These are phyloP conservation scores for Lentinula sp. DNA, from an alignment of 768 basidiomycete genomes.

Conservation along the genomic window DNA sequence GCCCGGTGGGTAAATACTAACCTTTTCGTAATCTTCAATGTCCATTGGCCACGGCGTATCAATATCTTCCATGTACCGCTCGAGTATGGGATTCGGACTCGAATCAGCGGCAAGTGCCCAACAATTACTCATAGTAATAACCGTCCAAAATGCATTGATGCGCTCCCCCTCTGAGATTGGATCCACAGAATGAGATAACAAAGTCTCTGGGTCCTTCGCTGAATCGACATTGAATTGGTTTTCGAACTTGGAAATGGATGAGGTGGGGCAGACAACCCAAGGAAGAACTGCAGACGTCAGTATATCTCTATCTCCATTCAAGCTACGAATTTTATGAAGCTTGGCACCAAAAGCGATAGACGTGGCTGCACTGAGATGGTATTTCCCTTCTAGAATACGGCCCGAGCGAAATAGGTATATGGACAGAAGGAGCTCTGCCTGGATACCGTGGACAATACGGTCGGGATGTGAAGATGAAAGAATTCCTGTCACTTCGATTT, in stretches of 20 bases:
- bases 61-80: not conserved
- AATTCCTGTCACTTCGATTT: slow-evolving; percentile 22
- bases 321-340: slow-evolving; percentile 26
- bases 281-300: not conserved
- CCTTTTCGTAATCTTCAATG: slow-evolving; percentile 3
- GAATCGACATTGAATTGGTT: slow-evolving; percentile 24
- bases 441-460: slow-evolving; percentile 26
- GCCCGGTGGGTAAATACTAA: not conserved
- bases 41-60: slow-evolving; percentile 9
- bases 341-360: slow-evolving; percentile 18
- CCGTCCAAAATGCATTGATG: slow-evolving; percentile 35
- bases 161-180: slow-evolving; percentile 24
- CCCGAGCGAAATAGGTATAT: slow-evolving; percentile 36
- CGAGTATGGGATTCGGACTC: not conserved
- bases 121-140: slow-evolving; percentile 24
- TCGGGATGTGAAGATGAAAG: slow-evolving; percentile 16
- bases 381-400: slow-evolving; percentile 35
- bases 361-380: slow-evolving; percentile 30
- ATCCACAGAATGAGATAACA: not conserved
- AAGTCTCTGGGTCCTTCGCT: slow-evolving; percentile 11
- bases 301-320: not conserved
- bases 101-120: slow-evolving; percentile 22
- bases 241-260: slow-evolving; percentile 16
- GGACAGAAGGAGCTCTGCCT: slow-evolving; percentile 34
- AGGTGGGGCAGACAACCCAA: not conserved